These are phyloP conservation scores for Cucurbitaria berberidis DNA, from an alignment of 2,329 filamentous ascomycete species.

Conservation along the genomic window DNA sequence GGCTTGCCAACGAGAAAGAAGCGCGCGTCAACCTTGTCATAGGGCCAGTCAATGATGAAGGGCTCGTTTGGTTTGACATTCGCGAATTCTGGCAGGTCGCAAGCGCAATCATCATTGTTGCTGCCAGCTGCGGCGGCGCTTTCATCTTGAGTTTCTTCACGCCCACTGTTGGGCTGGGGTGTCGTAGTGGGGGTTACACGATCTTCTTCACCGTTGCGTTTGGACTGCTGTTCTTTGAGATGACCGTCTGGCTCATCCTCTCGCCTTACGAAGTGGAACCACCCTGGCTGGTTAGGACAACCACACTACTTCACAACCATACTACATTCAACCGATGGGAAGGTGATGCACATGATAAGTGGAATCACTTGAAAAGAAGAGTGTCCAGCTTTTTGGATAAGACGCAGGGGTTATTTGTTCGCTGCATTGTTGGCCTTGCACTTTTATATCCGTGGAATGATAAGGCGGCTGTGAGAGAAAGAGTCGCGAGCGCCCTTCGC, in stretches of 20 bases:
- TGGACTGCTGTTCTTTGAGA: slow-evolving; percentile 48
- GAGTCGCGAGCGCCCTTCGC: slow-evolving; percentile 8
- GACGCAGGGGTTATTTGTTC: slow-evolving; percentile 11
- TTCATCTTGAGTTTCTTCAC: slow-evolving; percentile 54
- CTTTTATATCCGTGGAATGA: slow-evolving; percentile 12
- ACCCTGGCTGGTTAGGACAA: slow-evolving; percentile 15
- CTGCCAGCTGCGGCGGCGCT: slow-evolving; percentile 45
- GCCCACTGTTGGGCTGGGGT: slow-evolving; percentile 55
- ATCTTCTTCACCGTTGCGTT: slow-evolving; percentile 47
- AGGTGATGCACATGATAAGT: slow-evolving; percentile 6
- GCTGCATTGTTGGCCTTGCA: slow-evolving; percentile 3
- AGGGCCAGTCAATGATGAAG: slow-evolving; percentile 42
- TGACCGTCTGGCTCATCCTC: slow-evolving; percentile 44
- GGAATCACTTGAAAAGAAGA: slow-evolving; percentile 15
- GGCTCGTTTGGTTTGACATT: slow-evolving; percentile 52
- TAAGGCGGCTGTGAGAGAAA: slow-evolving; percentile 3
- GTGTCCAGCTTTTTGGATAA: slow-evolving; percentile 7
- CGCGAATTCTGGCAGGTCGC: slow-evolving; percentile 54
- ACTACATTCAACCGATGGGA: slow-evolving; percentile 15
- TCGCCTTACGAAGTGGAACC: slow-evolving; percentile 25
- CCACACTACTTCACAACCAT: slow-evolving; percentile 22
- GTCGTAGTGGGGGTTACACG: slow-evolving; percentile 51
- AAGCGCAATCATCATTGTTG: slow-evolving; percentile 47
- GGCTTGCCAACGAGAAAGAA: slow-evolving; percentile 45
- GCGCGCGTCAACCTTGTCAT: slow-evolving; percentile 46